Evolutionary conservation across 1,139 yeast species (phyloP).

Genomic region (Kodamaea sp.): DNA sequence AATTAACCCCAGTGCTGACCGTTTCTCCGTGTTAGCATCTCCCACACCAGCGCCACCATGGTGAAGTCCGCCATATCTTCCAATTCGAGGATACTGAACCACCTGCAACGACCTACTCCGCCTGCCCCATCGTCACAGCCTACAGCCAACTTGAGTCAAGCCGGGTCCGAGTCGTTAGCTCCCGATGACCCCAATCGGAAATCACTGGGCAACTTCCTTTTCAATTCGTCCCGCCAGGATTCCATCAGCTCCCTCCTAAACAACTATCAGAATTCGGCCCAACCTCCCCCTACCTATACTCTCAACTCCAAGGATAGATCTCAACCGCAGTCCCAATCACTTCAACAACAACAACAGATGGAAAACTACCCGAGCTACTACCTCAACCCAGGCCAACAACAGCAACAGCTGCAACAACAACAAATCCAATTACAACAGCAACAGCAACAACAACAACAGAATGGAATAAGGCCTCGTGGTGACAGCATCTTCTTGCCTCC

Average conservation of each 20-base stretch:
- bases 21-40: too few species aligned
- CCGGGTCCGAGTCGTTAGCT: constrained; percentile 2
- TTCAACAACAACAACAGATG: constrained; percentile 9
- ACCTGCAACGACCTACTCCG: constrained; percentile 7
- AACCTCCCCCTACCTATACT: constrained; percentile 9
- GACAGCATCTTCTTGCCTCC: constrained; percentile 29
- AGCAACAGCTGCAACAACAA: constrained; percentile 7
- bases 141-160: constrained; percentile 1
- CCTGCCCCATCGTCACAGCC: constrained; percentile 7
- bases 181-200: constrained; percentile 5
- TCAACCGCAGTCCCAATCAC: constrained; percentile 6
- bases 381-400: constrained; percentile 5
- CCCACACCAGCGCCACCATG: too few species aligned
- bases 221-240: constrained; percentile 20
- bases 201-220: constrained; percentile 13
- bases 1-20: too few species aligned
- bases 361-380: constrained; percentile 19
- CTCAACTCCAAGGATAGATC: constrained; percentile 7
- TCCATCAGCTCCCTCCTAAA: constrained; percentile 18
- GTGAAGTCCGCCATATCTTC: constrained; percentile 15
- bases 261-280: constrained; percentile 13
- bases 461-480: constrained; percentile 18
- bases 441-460: constrained; percentile 10
- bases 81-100: constrained; percentile 11
- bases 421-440: constrained; percentile 7